Conservation (phyloP, 2,329 filamentous ascomycete genomes). For the Dendryphion nanum region DNA sequence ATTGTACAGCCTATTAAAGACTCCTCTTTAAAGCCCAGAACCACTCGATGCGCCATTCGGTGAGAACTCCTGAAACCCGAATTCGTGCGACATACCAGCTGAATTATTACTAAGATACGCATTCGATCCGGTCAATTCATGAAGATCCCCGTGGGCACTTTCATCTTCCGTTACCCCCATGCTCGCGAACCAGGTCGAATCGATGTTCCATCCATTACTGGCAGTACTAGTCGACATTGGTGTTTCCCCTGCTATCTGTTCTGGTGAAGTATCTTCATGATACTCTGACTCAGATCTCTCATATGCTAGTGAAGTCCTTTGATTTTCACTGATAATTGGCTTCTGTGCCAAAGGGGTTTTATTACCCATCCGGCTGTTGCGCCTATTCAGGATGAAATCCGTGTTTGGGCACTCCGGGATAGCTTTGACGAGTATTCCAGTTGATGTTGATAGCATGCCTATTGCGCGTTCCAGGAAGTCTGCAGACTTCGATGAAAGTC, state of each 20-base stretch:
- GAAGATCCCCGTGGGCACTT: neutral
- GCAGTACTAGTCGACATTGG: constrained; percentile 3
- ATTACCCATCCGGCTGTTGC: neutral
- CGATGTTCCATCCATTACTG: constrained; percentile 4
- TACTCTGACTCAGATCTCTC: constrained; percentile 8
- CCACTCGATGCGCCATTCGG: neutral
- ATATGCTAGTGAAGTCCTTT: neutral
- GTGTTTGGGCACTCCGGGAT: constrained; percentile 12
- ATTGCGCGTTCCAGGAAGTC: constrained; percentile 44
- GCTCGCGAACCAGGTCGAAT: constrained; percentile 4
- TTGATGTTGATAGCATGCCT: constrained; percentile 20
- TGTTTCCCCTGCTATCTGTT: constrained; percentile 1
- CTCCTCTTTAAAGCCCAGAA: neutral
- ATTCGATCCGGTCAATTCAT: neutral
- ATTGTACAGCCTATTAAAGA: neutral
- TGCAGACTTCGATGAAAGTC: constrained; percentile 42
- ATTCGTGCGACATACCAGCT: too few species aligned
- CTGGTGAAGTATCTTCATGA: constrained; percentile 5
- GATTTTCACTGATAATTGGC: constrained; percentile 1
- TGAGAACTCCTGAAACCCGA: neutral
- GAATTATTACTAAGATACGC: too few species aligned
- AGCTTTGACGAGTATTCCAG: constrained; percentile 21
- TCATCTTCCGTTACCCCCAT: neutral
- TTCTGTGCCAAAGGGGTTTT: neutral
- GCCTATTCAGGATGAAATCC: constrained; percentile 7